Conservation (phyloP, 495 filamentous ascomycete genomes). For the Sphaerosporella brunnea region DNA sequence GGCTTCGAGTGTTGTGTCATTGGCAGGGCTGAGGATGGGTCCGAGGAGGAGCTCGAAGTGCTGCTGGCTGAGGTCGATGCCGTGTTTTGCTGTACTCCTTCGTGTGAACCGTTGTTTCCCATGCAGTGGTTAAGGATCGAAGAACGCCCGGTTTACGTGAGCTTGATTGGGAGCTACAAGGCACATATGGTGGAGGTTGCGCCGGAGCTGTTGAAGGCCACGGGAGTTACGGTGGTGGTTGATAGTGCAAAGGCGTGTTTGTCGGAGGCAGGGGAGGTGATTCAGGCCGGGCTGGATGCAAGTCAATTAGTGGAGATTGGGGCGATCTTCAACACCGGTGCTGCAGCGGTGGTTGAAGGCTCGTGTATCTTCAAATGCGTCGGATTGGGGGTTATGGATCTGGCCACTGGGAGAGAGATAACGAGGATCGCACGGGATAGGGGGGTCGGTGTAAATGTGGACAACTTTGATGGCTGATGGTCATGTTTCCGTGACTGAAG, state of each 20-base stretch:
- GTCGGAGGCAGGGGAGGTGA: slow-evolving; percentile 76
- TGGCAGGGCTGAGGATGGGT: not conserved
- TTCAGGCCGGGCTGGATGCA: slow-evolving; percentile 52
- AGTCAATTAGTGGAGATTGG: slow-evolving; percentile 65
- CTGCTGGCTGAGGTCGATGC: slow-evolving; percentile 52
- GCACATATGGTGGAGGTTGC: slow-evolving; percentile 74
- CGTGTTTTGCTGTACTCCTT: slow-evolving; percentile 68
- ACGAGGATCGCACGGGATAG: slow-evolving; percentile 54
- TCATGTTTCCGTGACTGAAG: no score
- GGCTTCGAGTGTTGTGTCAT: not conserved
- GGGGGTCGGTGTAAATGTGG: slow-evolving; percentile 28
- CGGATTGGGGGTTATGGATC: slow-evolving; percentile 64
- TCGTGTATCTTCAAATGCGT: slow-evolving; percentile 60
- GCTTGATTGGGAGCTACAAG: slow-evolving; percentile 59
- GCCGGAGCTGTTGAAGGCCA: slow-evolving; percentile 46
- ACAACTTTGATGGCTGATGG: not conserved
- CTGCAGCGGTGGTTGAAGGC: slow-evolving; percentile 28
- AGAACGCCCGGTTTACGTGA: slow-evolving; percentile 13
- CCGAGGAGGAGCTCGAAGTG: slow-evolving; percentile 32
- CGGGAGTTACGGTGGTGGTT: slow-evolving; percentile 64
- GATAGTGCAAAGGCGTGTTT: slow-evolving; percentile 65
- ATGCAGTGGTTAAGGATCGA: slow-evolving; percentile 29
- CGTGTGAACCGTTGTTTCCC: slow-evolving; percentile 43
- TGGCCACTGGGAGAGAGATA: slow-evolving; percentile 57
- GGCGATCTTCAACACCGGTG: slow-evolving; percentile 43